Evolutionary conservation across 345 rosid species (phyloP), one percentile per base, ranked within the genome.

Genomic region (Geranium brycei): DNA sequence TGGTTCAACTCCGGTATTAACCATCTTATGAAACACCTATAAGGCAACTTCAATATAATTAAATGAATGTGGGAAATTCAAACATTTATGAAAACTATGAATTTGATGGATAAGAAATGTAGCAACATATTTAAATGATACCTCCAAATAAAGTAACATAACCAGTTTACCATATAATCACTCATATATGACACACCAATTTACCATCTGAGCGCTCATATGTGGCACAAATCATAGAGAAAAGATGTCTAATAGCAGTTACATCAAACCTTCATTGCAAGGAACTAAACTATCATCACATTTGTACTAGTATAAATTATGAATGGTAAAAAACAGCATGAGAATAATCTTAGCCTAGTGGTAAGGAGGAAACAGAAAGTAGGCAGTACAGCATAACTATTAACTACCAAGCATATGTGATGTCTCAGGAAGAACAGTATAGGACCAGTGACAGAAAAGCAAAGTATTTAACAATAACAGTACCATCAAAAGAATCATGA

Each of bases 11-110:
- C 93, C 95, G 69, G 91, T 76, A 86, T 83, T 92, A 62, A 83
- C 80, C 98, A 92, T 92, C 80, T 89, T 76, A 73, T 92, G 96
- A 71, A 92, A 92, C 57, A 92, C 95, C 98, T 92, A 66, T 13
- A 38, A 59, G 66, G 64, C 58, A 69, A 57, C 17, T 60, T 35
- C 59, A 57, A 57, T 57, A 18, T 17, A 57, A 57, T n/a, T 57
- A 16, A 57, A 17, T 57, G 18, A 57, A 16, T 57, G 59, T 57
- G 18, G 59, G 59, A 57, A 17, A 57, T 16, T 18, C 8, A 16
- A 57, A 17, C 18, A 57, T n/a, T 53, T n/a, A 57, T 57, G 59
- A 57, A 57, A 57, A 57, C 10, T 16, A 16, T 57, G 59, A 16
- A 57, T 7, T 57, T 57, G 4, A 16, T 2, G 19, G 59, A 57